Base-by-base conservation (phyloP, 768 basidiomycete species). In the Kwoniella dendrophila region DNA sequence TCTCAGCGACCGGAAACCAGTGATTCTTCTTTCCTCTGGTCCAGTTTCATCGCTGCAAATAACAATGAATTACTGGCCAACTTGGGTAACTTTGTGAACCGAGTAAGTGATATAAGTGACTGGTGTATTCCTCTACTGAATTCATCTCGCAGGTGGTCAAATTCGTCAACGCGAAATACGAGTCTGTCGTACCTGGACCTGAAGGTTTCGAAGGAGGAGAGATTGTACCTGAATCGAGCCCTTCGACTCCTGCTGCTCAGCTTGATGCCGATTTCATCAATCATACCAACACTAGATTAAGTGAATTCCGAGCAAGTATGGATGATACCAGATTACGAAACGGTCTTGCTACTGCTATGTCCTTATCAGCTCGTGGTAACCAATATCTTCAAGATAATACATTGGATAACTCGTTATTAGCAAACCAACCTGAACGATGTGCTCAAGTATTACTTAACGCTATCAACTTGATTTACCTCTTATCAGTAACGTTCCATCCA, bases 31-130 rank as follows among this genome's bases (percentile, higher is more conserved):
- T 99, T 99, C 82, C 92, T 93, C 0, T 99, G 96, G 96, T 83
- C 86, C 16, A 92, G 92, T 64, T 95, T 93, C 73, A 89, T 98
- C 68, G 81, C 89, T 29, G 90, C 90, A 11, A 94, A 96, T 78
- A 99, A 99, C 81, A 89, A 89, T 62, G 85, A 97, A 59, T 81
- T 99, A 40, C 81, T 99, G 70, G 96, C 97, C 79, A 99, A 97
- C 81, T 90, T 99, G 70, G 96, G 96, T 44, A 99, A 99, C 82
- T 98, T 96, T 71, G 90, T 98, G 67, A 99, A 99, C 79, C 89
- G 96, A 27, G 83, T 80, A 44, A 68, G 76, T 67, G 1, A 11
- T 40, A n/a, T 40, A 3, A 20, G 53, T 12, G 16, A 34, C 24
- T 24, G 6, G 20, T 6, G 41, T 5, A 20, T 8, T 36, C 45